Conservation (phyloP, 2,329 filamentous ascomycete species). For the Sporothrix sp. region DNA sequence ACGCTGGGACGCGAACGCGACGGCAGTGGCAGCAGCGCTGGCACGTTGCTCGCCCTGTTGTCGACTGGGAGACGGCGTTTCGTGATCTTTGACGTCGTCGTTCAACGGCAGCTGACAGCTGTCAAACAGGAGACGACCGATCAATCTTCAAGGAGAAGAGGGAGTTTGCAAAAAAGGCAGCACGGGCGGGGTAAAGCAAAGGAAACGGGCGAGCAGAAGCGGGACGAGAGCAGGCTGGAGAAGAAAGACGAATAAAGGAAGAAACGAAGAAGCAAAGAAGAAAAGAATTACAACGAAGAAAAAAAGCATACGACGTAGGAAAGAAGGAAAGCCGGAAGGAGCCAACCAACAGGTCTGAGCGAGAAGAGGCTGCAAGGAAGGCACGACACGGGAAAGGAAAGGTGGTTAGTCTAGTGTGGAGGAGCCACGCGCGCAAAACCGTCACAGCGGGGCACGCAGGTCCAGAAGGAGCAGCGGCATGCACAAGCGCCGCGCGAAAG, state of each 20-base stretch:
- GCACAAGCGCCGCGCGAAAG: background rate
- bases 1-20: too few species aligned
- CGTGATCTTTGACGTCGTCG: too few species aligned
- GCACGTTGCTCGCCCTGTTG: too few species aligned
- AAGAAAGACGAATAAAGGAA: background rate
- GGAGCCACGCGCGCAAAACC: background rate
- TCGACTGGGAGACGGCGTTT: too few species aligned
- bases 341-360: background rate
- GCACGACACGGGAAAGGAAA: background rate
- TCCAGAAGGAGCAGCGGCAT: background rate
- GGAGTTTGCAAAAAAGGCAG: too few species aligned
- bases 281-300: background rate
- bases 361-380: background rate
- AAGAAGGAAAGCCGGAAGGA: background rate
- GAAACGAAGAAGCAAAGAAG: background rate
- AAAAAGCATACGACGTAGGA: background rate
- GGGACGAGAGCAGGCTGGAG: background rate
- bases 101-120: too few species aligned
- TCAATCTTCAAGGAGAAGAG: too few species aligned
- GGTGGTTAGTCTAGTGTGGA: background rate
- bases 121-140: too few species aligned
- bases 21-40: too few species aligned
- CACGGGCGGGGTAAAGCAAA: too few species aligned
- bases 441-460: background rate
- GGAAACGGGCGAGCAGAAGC: background rate